Percentiles rank a stretch among this genome's conserved stretches.
phyloP scores from a whole-genome alignment of 257 asterid genomes.

The Rauvolfia tetraphylla region DNA sequence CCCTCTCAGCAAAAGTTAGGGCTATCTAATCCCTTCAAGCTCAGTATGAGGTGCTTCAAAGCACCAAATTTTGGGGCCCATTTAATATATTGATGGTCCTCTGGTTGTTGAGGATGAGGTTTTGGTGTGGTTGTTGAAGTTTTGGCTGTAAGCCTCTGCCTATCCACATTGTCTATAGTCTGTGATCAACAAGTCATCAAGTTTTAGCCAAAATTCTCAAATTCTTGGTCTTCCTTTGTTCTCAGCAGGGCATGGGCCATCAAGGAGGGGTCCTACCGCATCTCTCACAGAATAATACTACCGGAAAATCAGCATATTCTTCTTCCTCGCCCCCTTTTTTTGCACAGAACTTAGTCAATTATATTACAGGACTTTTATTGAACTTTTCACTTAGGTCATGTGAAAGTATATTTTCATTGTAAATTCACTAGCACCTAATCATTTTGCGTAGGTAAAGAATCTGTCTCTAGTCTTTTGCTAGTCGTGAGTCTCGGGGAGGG shows the following conservation, averaged over 20 bases:
- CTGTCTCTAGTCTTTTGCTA: too few relatives aligned
- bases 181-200: neutral
- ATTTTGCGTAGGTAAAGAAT: too few relatives aligned
- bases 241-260: constrained; percentile 1
- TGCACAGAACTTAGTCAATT: neutral
- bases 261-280: neutral
- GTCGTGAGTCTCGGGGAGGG: too few relatives aligned
- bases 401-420: too few relatives aligned
- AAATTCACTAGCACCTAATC: too few relatives aligned
- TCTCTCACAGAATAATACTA: neutral
- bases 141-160: constrained; percentile 11
- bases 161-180: neutral
- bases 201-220: constrained; percentile 1
- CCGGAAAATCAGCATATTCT: constrained; percentile 5
- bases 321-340: neutral
- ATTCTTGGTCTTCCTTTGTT: neutral
- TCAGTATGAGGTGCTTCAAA: neutral
- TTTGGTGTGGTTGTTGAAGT: constrained; percentile 18
- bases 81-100: neutral
- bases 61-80: neutral
- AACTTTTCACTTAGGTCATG: too few relatives aligned
- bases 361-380: too few relatives aligned
- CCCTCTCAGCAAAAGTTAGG: constrained; percentile 8
- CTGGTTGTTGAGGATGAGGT: constrained; percentile 22
- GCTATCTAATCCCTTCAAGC: constrained; percentile 9